These are phyloP conservation scores for Ustilago loliicola DNA, from an alignment of 1,284 basidiomycete species.

Conservation along the genomic window DNA sequence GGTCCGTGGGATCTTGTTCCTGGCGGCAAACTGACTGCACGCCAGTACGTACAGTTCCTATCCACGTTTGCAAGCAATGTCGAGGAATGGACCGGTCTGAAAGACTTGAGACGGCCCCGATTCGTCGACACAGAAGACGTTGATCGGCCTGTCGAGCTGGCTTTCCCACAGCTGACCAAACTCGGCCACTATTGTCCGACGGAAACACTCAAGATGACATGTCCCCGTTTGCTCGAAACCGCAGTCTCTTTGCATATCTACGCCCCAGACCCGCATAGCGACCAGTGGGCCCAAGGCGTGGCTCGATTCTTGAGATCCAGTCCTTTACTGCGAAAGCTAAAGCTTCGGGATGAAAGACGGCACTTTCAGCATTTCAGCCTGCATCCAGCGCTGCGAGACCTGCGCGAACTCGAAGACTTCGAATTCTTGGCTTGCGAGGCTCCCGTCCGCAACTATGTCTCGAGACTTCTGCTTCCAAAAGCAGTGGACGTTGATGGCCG, in stretches of 20 bases:
- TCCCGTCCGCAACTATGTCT: neutral
- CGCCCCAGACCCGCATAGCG: neutral
- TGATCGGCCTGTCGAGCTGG: too few species aligned
- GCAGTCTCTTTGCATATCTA: neutral
- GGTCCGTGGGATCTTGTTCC: neutral
- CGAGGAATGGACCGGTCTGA: neutral
- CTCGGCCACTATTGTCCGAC: too few species aligned
- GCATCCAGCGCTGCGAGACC: neutral
- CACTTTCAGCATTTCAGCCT: neutral
- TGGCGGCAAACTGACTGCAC: neutral
- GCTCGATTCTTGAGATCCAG: neutral
- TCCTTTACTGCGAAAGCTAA: neutral
- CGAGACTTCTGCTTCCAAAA: neutral
- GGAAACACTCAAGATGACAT: too few species aligned
- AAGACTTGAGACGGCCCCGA: neutral
- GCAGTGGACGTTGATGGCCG: neutral
- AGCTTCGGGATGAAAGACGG: neutral
- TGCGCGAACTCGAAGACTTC: neutral
- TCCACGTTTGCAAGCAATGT: neutral
- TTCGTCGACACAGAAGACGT: neutral
- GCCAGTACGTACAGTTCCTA: neutral
- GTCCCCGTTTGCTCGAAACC: too few species aligned
- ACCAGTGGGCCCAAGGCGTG: neutral
- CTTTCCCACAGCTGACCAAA: too few species aligned
- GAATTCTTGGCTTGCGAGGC: neutral